These are phyloP conservation scores for Rutstroemia sp. DNA, from an alignment of 2,329 filamentous ascomycete species.

Conservation along the genomic window DNA sequence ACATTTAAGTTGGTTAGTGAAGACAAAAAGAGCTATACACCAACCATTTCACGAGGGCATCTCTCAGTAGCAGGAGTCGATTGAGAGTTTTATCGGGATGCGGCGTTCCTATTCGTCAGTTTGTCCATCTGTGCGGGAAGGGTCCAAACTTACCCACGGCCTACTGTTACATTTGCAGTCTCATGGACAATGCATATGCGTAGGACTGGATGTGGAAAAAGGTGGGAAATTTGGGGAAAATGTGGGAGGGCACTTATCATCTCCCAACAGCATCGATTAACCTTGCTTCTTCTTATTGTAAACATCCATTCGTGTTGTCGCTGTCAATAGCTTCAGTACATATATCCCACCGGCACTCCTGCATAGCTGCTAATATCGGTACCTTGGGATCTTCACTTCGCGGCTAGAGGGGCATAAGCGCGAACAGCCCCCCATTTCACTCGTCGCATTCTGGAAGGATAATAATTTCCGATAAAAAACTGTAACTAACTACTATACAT, in stretches of 20 bases:
- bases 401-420: slow-evolving; percentile 6
- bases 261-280: no score
- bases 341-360: background rate
- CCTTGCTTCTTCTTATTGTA: no score
- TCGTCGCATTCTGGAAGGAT: slow-evolving; percentile 3
- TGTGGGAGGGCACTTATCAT: no score
- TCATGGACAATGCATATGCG: background rate
- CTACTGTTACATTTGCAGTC: background rate
- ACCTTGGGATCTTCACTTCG: background rate
- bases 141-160: background rate
- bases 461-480: slow-evolving; percentile 6
- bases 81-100: background rate
- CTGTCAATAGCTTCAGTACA: no score
- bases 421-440: background rate
- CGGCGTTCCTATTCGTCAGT: background rate
- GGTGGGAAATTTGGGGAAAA: no score
- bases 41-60: background rate
- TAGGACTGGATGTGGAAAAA: no score
- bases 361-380: background rate
- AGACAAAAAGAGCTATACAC: no score
- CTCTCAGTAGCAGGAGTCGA: background rate
- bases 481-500: background rate
- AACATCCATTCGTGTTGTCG: no score
- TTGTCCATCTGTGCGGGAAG: background rate
- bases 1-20: no score